Percentiles rank a stretch among this genome's conserved stretches.
These are phyloP conservation scores for Fusarium sororula DNA, from an alignment of 2,329 filamentous ascomycete genomes.

Conservation along the genomic window DNA sequence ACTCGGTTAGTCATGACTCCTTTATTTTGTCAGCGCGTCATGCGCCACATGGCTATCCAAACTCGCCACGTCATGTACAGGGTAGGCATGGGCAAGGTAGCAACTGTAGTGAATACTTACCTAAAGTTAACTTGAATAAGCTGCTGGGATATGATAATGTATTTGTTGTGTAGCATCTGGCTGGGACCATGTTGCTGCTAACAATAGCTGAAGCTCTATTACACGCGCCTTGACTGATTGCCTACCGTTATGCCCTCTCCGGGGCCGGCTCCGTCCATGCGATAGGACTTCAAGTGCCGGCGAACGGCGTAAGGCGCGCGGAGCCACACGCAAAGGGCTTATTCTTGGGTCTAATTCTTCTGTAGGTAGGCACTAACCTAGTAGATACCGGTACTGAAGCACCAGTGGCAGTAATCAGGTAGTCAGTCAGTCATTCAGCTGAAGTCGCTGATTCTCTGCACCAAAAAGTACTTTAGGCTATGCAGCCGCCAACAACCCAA, in stretches of 20 bases:
- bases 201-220: background rate
- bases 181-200: background rate
- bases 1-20: background rate
- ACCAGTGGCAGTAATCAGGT: background rate
- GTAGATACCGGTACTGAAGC: background rate
- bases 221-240: background rate
- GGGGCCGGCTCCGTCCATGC: slow-evolving; percentile 13
- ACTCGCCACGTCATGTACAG: slow-evolving; percentile 1
- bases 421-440: background rate
- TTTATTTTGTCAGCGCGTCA: slow-evolving; percentile 10
- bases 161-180: background rate
- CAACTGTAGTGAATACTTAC: background rate
- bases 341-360: background rate
- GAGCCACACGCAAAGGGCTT: slow-evolving; percentile 3
- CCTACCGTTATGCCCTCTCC: background rate
- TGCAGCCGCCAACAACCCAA: background rate
- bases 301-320: slow-evolving; percentile 23
- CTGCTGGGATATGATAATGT: background rate
- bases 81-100: background rate
- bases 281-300: slow-evolving; percentile 5
- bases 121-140: background rate
- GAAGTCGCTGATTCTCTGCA: slow-evolving; percentile 13
- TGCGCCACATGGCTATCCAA: slow-evolving; percentile 3
- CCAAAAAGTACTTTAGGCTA: slow-evolving; percentile 5
- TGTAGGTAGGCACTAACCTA: no score